phyloP scores from a whole-genome alignment of 345 rosid genomes.

The Moricandia arvensis region DNA sequence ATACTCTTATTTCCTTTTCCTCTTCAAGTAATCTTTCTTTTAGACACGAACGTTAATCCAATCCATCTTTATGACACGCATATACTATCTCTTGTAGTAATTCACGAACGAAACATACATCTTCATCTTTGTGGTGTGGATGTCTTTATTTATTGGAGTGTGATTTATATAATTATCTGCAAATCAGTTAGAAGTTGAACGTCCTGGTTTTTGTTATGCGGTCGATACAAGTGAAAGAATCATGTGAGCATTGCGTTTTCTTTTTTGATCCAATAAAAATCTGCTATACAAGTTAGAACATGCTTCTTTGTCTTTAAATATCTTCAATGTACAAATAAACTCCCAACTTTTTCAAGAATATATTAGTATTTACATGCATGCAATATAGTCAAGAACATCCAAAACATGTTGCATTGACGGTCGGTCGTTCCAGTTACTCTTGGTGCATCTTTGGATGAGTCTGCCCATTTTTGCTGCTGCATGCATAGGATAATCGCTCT shows the following conservation, averaged over 20 bases:
- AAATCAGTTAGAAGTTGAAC: not conserved
- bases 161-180: not conserved
- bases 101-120: too few relatives aligned
- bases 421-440: not conserved
- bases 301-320: not conserved
- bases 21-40: too few relatives aligned
- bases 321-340: not conserved
- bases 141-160: not conserved
- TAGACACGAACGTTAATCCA: too few relatives aligned
- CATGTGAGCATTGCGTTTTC: not conserved
- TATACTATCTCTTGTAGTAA: too few relatives aligned
- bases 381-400: conserved; percentile 4
- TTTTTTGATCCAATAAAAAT: not conserved
- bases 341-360: not conserved
- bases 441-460: conserved; percentile 18
- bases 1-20: too few relatives aligned
- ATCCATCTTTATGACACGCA: too few relatives aligned
- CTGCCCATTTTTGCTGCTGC: not conserved
- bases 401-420: conserved; percentile 18
- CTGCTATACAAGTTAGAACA: not conserved
- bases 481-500: conserved; percentile 6
- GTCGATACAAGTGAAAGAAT: not conserved
- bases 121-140: not conserved
- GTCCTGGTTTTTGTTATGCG: not conserved
- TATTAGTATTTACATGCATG: conserved; percentile 13